Conservation (phyloP, 2,329 filamentous ascomycete species). For the Penicillium griseofulvum region DNA sequence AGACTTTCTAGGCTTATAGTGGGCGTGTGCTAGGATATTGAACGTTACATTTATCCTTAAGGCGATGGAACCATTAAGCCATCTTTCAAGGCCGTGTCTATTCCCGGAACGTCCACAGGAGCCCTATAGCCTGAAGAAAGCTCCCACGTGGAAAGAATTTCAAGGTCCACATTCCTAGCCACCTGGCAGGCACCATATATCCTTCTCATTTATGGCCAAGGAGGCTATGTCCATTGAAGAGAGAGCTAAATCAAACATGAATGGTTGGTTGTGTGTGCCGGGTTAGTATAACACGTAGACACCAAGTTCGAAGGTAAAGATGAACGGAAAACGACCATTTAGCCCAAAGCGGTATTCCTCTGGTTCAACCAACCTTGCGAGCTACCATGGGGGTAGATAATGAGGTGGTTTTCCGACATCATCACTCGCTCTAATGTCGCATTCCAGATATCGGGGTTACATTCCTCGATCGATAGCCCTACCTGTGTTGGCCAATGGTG, state of each 20-base stretch:
- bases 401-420: constrained; percentile 1
- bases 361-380: not conserved
- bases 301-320: not conserved
- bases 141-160: constrained; percentile 2
- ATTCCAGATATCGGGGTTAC: constrained; percentile 16
- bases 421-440: constrained; percentile 3
- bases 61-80: constrained; percentile 8
- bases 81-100: constrained; percentile 6
- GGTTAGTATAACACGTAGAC: not conserved
- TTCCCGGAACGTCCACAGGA: constrained; percentile 4
- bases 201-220: not conserved
- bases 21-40: not conserved
- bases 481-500: constrained; percentile 9
- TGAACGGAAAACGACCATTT: not conserved
- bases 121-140: not conserved
- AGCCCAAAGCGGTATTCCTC: not conserved
- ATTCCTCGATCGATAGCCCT: constrained; percentile 13
- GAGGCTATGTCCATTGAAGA: not conserved
- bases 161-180: not conserved
- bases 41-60: constrained; percentile 15
- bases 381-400: not conserved
- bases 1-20: not conserved
- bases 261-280: not conserved
- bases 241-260: not conserved
- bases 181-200: not conserved